Percentiles rank a stretch among this genome's conserved stretches.
These are phyloP conservation scores for Platanthera guangdongensis DNA, from an alignment of 106 monocot species.

Conservation along the genomic window DNA sequence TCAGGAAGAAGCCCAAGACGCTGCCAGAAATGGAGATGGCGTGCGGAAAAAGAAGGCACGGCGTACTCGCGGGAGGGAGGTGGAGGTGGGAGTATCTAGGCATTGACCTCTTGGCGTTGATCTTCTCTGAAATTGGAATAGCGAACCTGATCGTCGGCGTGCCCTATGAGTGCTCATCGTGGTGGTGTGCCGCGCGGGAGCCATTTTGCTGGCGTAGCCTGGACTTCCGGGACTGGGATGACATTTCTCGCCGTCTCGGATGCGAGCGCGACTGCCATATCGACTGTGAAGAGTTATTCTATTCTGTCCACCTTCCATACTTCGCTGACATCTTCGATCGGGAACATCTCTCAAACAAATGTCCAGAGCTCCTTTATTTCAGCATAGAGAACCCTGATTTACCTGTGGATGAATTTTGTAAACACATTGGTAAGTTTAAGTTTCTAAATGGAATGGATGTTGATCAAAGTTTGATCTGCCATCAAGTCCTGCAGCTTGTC, in stretches of 20 bases:
- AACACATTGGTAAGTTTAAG: conserved; percentile 31
- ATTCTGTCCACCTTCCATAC: conserved; percentile 29
- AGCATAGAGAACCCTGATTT: conserved; percentile 28
- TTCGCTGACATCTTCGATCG: conserved; percentile 42
- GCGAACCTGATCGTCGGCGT: conserved; percentile 37
- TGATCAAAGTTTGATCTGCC: conserved; percentile 24
- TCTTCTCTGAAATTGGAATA: conserved; percentile 27
- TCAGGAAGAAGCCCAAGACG: not conserved
- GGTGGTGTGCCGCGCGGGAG: conserved; percentile 35
- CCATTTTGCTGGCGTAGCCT: conserved; percentile 29
- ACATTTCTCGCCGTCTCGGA: conserved; percentile 22
- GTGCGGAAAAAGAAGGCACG: not conserved
- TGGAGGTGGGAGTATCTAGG: conserved; percentile 41
- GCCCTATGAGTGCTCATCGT: conserved; percentile 38
- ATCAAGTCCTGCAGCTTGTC: conserved; percentile 28
- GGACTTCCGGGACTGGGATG: conserved; percentile 40
- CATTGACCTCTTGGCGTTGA: conserved; percentile 30
- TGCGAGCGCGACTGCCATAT: conserved; percentile 3
- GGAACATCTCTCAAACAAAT: conserved; percentile 37
- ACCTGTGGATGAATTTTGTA: conserved; percentile 22
- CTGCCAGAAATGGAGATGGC: not conserved
- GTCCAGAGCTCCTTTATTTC: conserved; percentile 40
- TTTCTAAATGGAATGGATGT: conserved; percentile 54
- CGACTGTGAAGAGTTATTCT: conserved; percentile 14
- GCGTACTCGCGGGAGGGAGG: not conserved